These are phyloP conservation scores for Cercospora brassicicola DNA, from an alignment of 2,329 filamentous ascomycete genomes.

Conservation along the genomic window DNA sequence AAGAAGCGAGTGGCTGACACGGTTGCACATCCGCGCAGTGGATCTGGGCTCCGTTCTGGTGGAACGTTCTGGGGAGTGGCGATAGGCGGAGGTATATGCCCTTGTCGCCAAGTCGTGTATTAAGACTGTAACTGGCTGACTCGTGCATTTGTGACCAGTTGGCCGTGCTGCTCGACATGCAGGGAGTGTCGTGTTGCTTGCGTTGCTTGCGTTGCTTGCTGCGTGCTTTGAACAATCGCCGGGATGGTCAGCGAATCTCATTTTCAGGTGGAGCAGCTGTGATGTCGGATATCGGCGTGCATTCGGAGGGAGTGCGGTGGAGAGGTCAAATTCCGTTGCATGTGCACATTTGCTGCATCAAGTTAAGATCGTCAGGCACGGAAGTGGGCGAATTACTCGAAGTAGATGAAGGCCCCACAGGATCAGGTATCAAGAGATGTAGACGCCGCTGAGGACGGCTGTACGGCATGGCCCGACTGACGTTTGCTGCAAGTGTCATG, in stretches of 20 bases:
- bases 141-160: not conserved
- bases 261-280: not conserved
- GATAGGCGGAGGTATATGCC: constrained; percentile 9
- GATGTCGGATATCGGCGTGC: not conserved
- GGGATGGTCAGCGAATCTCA: not conserved
- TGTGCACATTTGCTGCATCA: not conserved
- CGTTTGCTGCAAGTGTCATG: not conserved
- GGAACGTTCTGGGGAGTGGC: constrained; percentile 2
- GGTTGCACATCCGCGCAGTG: constrained; percentile 16
- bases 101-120: constrained; percentile 4
- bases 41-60: constrained; percentile 2
- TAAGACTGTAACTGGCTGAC: constrained; percentile 8
- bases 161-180: not conserved
- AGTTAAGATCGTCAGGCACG: constrained; percentile 10
- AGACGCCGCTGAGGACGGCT: not conserved
- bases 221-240: not conserved
- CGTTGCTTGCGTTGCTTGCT: not conserved
- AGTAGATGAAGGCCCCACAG: not conserved
- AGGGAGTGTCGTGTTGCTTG: not conserved
- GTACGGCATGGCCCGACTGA: not conserved
- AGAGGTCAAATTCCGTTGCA: not conserved
- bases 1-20: constrained; percentile 8
- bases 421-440: not conserved
- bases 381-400: constrained; percentile 11
- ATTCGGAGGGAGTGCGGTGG: not conserved